Base-by-base conservation (phyloP, 345 rosid species). In the Moricandia arvensis region DNA sequence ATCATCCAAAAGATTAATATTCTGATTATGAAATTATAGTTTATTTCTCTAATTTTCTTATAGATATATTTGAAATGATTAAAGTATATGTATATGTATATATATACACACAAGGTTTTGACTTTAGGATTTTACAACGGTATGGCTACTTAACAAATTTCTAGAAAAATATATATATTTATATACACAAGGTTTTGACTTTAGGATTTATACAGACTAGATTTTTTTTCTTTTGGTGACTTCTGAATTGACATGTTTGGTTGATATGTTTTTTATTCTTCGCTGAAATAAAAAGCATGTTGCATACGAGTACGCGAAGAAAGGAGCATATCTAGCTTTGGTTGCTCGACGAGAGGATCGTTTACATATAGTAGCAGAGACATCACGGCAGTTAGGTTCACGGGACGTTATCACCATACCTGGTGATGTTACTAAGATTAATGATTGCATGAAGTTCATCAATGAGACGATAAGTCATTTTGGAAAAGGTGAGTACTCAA, bases 391-490 rank as follows among this genome's bases (percentile, higher is more conserved):
- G 58, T 33, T 82, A 68, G 83, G 85, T 18, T 79, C 77, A 1
- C 68, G 60, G 7, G 59, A 79, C 21, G 81, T 76, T 38, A 76
- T 69, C 27, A 49, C 59, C 43, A 43, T 72, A 45, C 18, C 34
- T 51, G 76, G 80, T 2, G 83, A 79, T 60, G 79, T 79, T 60
- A 31, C 85, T 43, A 47, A 51, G 15, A 21, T 64, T 27, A 75
- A 76, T 1, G 72, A 79, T 6, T 79, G 81, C 38, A 64, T 51
- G 67, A 59, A 79, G 15, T 79, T 82, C 66, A 68, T 82, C 13
- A 63, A 55, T 7, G 75, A 73, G 4, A 60, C 81, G 0, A 10
- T 73, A 18, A 55, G 9, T 8, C 80, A 82, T 72, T 80, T 80
- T 7, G 77, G 79, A 11, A 66, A 57, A 64, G 66, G 85, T 82